Evolutionary conservation across 2,329 filamentous ascomycete species (phyloP).

Genomic region (Hypocreales sp.): DNA sequence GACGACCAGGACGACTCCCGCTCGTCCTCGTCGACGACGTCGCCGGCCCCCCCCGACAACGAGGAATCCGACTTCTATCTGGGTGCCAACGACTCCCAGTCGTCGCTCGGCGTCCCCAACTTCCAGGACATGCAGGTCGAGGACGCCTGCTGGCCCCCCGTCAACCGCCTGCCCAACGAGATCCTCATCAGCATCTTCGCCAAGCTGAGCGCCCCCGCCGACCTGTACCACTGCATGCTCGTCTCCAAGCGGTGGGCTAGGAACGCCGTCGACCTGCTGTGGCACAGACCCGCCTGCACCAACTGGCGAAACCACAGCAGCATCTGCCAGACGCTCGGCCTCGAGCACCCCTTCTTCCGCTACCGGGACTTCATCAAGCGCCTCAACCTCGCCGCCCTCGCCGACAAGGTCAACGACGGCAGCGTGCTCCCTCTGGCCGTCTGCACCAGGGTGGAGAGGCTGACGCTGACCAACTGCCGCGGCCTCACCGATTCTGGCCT

Average conservation of each 20-base stretch:
- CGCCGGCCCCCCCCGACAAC: conserved; percentile 61
- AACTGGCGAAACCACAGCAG: conserved; percentile 67
- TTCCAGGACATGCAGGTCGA: conserved; percentile 61
- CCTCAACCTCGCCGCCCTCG: conserved; percentile 72
- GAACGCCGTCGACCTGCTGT: conserved; percentile 83
- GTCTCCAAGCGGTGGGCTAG: conserved; percentile 90
- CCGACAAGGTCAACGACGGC: conserved; percentile 67
- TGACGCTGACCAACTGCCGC: conserved; percentile 83
- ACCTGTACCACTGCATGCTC: conserved; percentile 78
- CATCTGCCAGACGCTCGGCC: conserved; percentile 65
- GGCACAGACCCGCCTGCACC: conserved; percentile 86
- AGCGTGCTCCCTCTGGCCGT: conserved; percentile 67
- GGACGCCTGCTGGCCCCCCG: conserved; percentile 56
- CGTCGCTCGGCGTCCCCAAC: conserved; percentile 70
- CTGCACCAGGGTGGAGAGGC: conserved; percentile 81
- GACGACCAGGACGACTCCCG: conserved; percentile 36
- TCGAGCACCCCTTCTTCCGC: conserved; percentile 63
- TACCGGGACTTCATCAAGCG: conserved; percentile 87
- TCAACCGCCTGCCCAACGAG: conserved; percentile 80
- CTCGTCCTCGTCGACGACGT: conserved; percentile 56
- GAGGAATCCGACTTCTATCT: conserved; percentile 91
- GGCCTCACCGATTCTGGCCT: conserved; percentile 75
- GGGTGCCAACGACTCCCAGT: conserved; percentile 80
- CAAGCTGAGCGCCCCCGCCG: conserved; percentile 58
- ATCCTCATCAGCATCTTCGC: conserved; percentile 87